These are phyloP conservation scores for Mortierella claussenii DNA, from an alignment of 192 early-diverging fungal species.

Conservation along the genomic window DNA sequence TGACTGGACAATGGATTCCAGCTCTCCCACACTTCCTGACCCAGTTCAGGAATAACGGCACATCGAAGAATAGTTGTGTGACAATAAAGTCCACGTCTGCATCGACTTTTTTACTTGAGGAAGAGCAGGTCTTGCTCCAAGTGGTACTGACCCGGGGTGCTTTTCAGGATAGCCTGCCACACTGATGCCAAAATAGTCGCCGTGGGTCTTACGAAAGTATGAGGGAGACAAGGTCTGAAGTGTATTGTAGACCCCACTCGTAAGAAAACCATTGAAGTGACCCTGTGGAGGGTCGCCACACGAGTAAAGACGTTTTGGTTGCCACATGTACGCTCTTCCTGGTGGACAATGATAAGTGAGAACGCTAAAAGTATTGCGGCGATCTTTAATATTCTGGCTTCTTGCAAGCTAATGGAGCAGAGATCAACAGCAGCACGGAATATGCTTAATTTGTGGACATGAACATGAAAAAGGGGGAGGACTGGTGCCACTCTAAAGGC, in stretches of 20 bases:
- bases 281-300: constrained; percentile 93
- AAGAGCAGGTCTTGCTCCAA: constrained; percentile 80
- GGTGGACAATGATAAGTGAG: constrained; percentile 1
- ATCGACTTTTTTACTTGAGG: constrained; percentile 90
- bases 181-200: constrained; percentile 95
- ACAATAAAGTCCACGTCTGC: constrained; percentile 93
- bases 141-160: constrained; percentile 80
- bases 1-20: constrained; percentile 85
- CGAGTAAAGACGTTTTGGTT: constrained; percentile 97
- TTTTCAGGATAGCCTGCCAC: constrained; percentile 98
- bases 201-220: constrained; percentile 92
- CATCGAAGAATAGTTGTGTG: constrained; percentile 97
- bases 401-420: no score
- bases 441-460: no score
- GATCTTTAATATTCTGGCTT: no score
- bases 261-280: constrained; percentile 80
- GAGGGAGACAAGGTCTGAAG: constrained; percentile 87
- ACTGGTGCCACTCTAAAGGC: no score
- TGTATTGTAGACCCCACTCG: constrained; percentile 90
- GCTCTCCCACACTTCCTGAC: constrained; percentile 74
- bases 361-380: no score
- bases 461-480: no score
- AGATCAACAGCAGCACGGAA: no score
- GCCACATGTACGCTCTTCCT: constrained; percentile 88
- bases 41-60: constrained; percentile 87